Conservation (phyloP, 257 asterid genomes). For the Gentiana straminea region DNA sequence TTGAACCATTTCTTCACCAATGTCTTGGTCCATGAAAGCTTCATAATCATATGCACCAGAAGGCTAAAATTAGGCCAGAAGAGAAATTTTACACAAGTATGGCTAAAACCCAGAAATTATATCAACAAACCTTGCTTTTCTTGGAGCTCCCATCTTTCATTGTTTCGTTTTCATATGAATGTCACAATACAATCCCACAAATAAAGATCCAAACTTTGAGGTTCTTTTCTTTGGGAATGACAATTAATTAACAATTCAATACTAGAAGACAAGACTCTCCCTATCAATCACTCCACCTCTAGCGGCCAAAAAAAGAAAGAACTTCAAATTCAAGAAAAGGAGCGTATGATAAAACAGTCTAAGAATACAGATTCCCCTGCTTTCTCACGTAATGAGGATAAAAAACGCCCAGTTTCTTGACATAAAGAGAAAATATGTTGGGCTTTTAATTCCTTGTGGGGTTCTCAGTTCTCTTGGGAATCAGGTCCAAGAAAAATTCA, state of each 20-base stretch:
- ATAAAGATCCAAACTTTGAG: slow-evolving; percentile 25
- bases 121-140: slow-evolving; percentile 72
- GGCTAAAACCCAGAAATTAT: not conserved
- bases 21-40: slow-evolving; percentile 85
- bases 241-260: slow-evolving; percentile 2
- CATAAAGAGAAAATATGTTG: slow-evolving; percentile 26
- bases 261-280: slow-evolving; percentile 8
- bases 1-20: slow-evolving; percentile 97
- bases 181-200: slow-evolving; percentile 1
- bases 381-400: slow-evolving; percentile 22
- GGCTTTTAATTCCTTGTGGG: slow-evolving; percentile 11
- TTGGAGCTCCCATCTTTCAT: slow-evolving; percentile 80
- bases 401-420: slow-evolving; percentile 24
- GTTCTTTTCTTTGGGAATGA: slow-evolving; percentile 11
- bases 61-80: slow-evolving; percentile 23
- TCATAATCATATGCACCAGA: slow-evolving; percentile 16
- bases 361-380: slow-evolving; percentile 5
- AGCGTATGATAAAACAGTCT: slow-evolving; percentile 5
- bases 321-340: slow-evolving; percentile 11
- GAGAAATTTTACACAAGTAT: slow-evolving; percentile 1
- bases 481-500: slow-evolving; percentile 4
- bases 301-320: not conserved
- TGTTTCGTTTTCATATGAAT: slow-evolving; percentile 51
- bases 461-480: slow-evolving; percentile 8
- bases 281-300: slow-evolving; percentile 6